Base-by-base conservation (phyloP, 805 yeast genomes). In the Wickerhamiella allomyrinae region DNA sequence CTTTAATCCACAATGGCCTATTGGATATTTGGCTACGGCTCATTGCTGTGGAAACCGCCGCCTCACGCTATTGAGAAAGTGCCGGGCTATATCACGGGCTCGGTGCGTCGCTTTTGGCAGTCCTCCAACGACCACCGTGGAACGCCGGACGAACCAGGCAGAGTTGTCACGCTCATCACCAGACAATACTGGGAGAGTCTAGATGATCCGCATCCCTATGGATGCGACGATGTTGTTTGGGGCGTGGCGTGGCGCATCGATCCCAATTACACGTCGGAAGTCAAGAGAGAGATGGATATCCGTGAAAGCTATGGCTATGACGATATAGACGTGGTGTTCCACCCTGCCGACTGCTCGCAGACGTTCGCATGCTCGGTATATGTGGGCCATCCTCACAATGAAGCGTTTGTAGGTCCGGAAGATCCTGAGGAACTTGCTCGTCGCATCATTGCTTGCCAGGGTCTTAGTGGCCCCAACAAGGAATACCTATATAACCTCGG, bases 21-120 rank as follows among this genome's bases (percentile, higher is more conserved):
- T 42, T 87, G 94, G 94, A 70, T 86, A 11, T 76, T 86, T 9
- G 95, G 96, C 2, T 86, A 86, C 55, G 96, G 96, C 1, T 82
- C 94, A 0, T 65, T 86, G 41, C 76, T 86, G 20, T 86, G 80
- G 68, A 86, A 85, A 54, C 95, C 95, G 0, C 96, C 95, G 0
- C 87, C 89, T 13, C 69, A 71, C 49, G 70, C 73, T 46, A 66
- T 73, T 38, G 66, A 70, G 52, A 62, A 75, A 29, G 69, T 81
- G 8, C 77, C 85, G 0, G 95, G 95, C 0, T 72, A 77, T 37
- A 67, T 87, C 20, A 66, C 67, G 40, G 95, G 95, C 2, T 85
- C 66, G 50, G 73, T 78, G 1, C 68, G 97, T 17, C 63, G 95
- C 36, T 87, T 87, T 56, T 87, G 95, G 95, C 96, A 87, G 59